Conservation (phyloP, 2,329 filamentous ascomycete species). For the Thelonectria olida region DNA sequence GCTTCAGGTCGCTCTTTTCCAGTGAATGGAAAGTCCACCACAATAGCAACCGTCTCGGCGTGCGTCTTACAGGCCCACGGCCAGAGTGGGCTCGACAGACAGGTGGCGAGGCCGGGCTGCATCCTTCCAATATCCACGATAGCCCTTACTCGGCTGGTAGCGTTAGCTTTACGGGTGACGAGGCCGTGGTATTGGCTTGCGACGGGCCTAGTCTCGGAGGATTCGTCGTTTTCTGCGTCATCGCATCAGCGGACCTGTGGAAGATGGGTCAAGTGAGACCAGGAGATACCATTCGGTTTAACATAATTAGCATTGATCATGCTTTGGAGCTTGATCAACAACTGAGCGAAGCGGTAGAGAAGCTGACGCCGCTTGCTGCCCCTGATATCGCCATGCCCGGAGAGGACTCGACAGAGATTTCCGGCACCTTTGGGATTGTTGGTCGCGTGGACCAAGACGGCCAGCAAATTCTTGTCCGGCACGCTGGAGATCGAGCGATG, state of each 20-base stretch:
- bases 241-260: slow-evolving; percentile 52
- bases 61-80: slow-evolving; percentile 49
- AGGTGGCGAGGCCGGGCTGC: slow-evolving; percentile 50
- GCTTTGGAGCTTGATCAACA: slow-evolving; percentile 37
- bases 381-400: background rate
- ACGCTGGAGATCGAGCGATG: slow-evolving; percentile 47
- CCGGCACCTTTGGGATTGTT: slow-evolving; percentile 13
- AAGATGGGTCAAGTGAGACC: slow-evolving; percentile 52
- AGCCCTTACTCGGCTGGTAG: slow-evolving; percentile 52
- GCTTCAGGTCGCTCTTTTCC: slow-evolving; percentile 43
- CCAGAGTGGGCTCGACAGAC: slow-evolving; percentile 49
- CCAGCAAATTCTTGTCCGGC: slow-evolving; percentile 33
- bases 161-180: slow-evolving; percentile 54
- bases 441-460: slow-evolving; percentile 27
- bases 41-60: slow-evolving; percentile 52
- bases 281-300: slow-evolving; percentile 49
- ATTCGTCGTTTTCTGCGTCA: slow-evolving; percentile 50
- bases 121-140: slow-evolving; percentile 54
- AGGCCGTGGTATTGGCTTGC: slow-evolving; percentile 49
- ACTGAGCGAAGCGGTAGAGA: slow-evolving; percentile 35
- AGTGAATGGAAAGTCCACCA: slow-evolving; percentile 50
- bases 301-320: slow-evolving; percentile 38
- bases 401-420: background rate
- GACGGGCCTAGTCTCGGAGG: slow-evolving; percentile 54
- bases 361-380: slow-evolving; percentile 16